Base-by-base conservation (phyloP, 371 early-diverging fungal genomes). In the Mortierella sp. region DNA sequence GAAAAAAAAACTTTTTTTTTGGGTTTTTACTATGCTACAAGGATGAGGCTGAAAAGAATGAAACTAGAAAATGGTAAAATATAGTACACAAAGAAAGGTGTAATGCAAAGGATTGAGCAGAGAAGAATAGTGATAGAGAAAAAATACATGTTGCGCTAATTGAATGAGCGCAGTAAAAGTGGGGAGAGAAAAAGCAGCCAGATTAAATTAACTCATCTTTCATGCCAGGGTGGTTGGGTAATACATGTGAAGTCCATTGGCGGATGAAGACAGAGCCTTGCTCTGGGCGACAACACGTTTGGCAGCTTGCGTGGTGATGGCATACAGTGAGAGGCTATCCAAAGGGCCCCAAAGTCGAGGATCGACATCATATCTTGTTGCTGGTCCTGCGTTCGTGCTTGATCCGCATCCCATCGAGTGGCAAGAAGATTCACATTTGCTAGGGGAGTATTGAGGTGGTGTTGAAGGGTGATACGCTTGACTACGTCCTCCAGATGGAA, bases 251-350 rank as follows among this genome's bases (percentile, higher is more conserved):
- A 78, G 70, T 13, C 40, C 61, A 47, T 68, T 65, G n/a, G 72
- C 59, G n/a, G 73, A 78, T 4, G 79, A 53, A 12, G 73, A 68
- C 9, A 78, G 70, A 23, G 73, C 72, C 49, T 78, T 78, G 59
- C 79, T 65, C 28, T 78, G 79, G 28, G 79, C 79, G 26, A 78
- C 70, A 12, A 78, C 70, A 0, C 79, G 79, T 57, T 78, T 78
- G 29, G 79, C 79, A 9, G 79, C 73, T 54, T 78, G 79, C 5
- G 79, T 69, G 31, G 79, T 72, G 49, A 78, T 72, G 17, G 69
- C 70, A 31, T 78, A 78, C 26, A 78, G 34, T 0, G 72, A 72
- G n/a, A 78, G 51, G 49, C 67, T 73, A 26, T 78, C 79, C 61
- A 78, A 17, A 4, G 79, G 79, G 0, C 63, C 73, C 73, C 70